Evolutionary conservation across 2,329 filamentous ascomycete genomes (phyloP), one percentile per base, ranked within the genome.

Genomic region (Fusarium citri): DNA sequence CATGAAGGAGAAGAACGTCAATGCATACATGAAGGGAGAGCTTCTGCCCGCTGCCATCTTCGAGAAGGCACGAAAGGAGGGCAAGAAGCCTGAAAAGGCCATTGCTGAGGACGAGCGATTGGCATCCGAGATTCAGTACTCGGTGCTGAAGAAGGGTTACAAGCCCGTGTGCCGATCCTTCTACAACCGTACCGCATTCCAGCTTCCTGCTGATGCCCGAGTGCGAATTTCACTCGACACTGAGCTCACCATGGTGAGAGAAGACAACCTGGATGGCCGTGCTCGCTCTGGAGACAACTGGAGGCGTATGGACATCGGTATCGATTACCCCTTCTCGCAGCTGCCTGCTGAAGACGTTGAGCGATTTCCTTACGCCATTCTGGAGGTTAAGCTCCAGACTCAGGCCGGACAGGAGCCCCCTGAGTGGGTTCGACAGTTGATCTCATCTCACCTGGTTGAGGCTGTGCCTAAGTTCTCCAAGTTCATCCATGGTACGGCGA

Each of bases 391-490:
- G 84, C 87, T 99, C 22, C 96, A 99, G 82, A 99, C 96, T 2
- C 95, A 98, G 80, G 90, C 92, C 59, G 96, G 96, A 41, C 94
- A 98, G 79, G 94, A 98, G 77, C 94, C 96, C 16, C 96, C 96
- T 0, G 92, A 97, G 77, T 99, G 96, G 96, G 95, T 99, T 74
- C 91, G 94, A 23, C 94, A 98, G 77, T 87, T 99, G 54, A 97
- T 94, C 46, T 88, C 93, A 15, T 97, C 94, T 68, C 96, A 99
- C 82, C 86, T 99, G 18, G 96, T 99, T 4, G 96, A 99, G 82
- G 94, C 96, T n/a, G 94, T 99, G 4, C 96, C 96, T 67, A 99
- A 99, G 78, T 99, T 98, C 81, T 98, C 94, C 77, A 99, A 99
- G 82, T 99, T 98, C 80, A 98, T 99, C 62, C 96, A 99, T 80